Conservation (phyloP, 2,329 filamentous ascomycete species). For the Rutstroemia sp. region DNA sequence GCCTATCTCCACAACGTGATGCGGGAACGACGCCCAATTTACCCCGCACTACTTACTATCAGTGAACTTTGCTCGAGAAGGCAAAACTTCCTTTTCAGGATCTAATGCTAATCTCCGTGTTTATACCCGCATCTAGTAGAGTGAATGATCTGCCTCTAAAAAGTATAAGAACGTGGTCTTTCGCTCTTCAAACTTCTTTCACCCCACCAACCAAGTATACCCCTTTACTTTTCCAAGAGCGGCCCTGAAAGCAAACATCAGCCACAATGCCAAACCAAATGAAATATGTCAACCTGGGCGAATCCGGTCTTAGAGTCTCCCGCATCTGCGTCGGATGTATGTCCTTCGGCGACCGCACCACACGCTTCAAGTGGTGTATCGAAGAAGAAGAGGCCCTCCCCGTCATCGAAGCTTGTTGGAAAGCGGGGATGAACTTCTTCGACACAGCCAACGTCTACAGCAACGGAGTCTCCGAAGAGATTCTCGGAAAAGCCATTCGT, state of each 20-base stretch:
- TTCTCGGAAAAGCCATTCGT: constrained; percentile 47
- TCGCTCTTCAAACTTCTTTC: too few relatives aligned
- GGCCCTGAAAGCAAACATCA: not conserved
- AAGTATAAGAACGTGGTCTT: too few relatives aligned
- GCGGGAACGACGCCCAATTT: too few relatives aligned
- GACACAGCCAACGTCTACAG: constrained; percentile 42
- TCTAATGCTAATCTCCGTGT: too few relatives aligned
- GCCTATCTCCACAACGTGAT: too few relatives aligned
- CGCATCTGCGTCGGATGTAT: constrained; percentile 45
- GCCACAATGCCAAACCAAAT: constrained; percentile 4
- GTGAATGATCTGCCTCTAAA: too few relatives aligned
- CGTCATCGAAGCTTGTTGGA: constrained; percentile 42
- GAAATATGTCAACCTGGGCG: constrained; percentile 30
- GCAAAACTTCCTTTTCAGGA: too few relatives aligned
- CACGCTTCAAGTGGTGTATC: constrained; percentile 4
- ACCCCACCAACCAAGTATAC: too few relatives aligned
- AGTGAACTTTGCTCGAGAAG: too few relatives aligned
- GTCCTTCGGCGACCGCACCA: constrained; percentile 35
- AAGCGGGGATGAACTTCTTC: constrained; percentile 47
- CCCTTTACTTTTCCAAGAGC: too few relatives aligned
- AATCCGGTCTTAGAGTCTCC: constrained; percentile 45
- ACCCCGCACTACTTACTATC: too few relatives aligned
- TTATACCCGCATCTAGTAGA: too few relatives aligned
- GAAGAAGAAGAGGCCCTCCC: constrained; percentile 35
- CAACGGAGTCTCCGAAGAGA: constrained; percentile 38